Evolutionary conservation across 768 basidiomycete genomes (phyloP), one percentile per base, ranked within the genome.

Genomic region (Cystoderma amianthinum): DNA sequence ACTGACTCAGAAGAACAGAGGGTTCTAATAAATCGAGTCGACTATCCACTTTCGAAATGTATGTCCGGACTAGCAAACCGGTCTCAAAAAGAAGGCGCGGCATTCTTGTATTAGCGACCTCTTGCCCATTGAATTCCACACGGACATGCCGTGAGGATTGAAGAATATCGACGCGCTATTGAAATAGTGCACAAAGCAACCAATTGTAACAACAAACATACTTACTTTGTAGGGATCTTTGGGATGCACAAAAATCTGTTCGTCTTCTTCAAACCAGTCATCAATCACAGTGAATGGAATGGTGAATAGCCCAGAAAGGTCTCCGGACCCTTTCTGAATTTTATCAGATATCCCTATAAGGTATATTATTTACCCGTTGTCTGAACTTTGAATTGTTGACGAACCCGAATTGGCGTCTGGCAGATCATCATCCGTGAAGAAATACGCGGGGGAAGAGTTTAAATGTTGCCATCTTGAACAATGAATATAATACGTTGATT

Each of bases 261-360:
- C 79, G 37, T 82, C 80, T 51, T 83, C 80, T 60, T 83, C 80
- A 39, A 82, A 79, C 81, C 82, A 83, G 2, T 69, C 68, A 46
- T 80, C 80, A 50, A 71, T 68, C 13, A 67, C 68, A 11, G 58
- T 56, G 39, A 78, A 80, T 10, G 54, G 52, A 44, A 84, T 52
- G 36, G 67, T 74, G 25, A 74, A 59, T 20, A 81, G 60, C 4
- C 72, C 74, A 17, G 59, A 59, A 10, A 80, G 53, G 2, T 55
- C 51, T 28, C n/a, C n/a, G n/a, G n/a, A n/a, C n/a, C n/a, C n/a
- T n/a, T n/a, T n/a, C n/a, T n/a, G n/a, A n/a, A n/a, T n/a, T n/a
- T n/a, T n/a, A n/a, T n/a, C n/a, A n/a, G n/a, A n/a, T n/a, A n/a
- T n/a, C n/a, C n/a, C n/a, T n/a, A n/a, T n/a, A n/a, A n/a, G n/a